Evolutionary conservation across 2,329 filamentous ascomycete species (phyloP).

Genomic region (Aspergillus ochraceus): DNA sequence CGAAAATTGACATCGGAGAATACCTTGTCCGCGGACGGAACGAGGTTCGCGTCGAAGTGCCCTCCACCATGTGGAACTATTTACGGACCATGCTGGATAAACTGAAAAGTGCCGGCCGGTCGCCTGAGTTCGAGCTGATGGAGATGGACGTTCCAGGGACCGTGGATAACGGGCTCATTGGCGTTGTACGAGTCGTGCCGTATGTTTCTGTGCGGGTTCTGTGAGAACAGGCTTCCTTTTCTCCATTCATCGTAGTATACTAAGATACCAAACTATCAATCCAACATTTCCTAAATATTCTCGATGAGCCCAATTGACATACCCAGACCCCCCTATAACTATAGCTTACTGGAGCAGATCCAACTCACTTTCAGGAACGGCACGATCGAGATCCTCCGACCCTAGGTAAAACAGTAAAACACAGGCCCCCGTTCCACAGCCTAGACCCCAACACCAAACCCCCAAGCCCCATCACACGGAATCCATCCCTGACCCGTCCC

Average conservation of each 20-base stretch:
- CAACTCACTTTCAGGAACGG: too few species aligned
- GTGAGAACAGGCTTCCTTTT: background rate
- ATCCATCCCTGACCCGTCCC: too few species aligned
- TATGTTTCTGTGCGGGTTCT: constrained; percentile 6
- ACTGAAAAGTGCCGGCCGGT: constrained; percentile 4
- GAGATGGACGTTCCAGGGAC: constrained; percentile 1
- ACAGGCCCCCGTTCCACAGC: too few species aligned
- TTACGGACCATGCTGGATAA: constrained; percentile 14
- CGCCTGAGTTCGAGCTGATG: background rate
- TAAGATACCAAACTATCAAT: background rate
- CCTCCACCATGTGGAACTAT: constrained; percentile 23
- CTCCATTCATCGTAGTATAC: background rate
- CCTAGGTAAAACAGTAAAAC: too few species aligned
- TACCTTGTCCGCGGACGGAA: constrained; percentile 14
- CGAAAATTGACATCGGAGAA: constrained; percentile 10
- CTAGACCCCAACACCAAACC: too few species aligned
- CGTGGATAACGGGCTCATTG: constrained; percentile 18
- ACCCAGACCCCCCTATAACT: too few species aligned
- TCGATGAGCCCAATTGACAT: too few species aligned
- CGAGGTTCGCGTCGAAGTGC: constrained; percentile 15
- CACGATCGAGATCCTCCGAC: too few species aligned
- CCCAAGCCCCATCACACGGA: too few species aligned
- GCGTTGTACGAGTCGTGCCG: constrained; percentile 9
- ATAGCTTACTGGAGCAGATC: too few species aligned
- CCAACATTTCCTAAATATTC: too few species aligned